phyloP scores from a whole-genome alignment of 371 early-diverging fungal genomes.

The Mortierella sp. region DNA sequence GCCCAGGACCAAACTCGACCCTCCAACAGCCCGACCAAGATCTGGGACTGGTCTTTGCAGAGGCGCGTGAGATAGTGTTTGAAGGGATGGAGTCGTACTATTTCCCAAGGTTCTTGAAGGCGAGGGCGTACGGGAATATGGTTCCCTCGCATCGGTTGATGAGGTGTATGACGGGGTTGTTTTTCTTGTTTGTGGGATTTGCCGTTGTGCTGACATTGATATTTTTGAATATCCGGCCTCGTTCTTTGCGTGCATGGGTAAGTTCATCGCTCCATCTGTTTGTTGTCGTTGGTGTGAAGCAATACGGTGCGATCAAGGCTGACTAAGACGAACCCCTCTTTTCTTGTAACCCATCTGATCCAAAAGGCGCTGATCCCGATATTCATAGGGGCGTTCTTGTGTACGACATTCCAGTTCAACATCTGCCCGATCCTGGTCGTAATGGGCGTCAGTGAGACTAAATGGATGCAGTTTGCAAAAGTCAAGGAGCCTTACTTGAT shows the following conservation, averaged over 20 bases:
- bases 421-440: constrained; percentile 40
- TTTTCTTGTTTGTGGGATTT: constrained; percentile 69
- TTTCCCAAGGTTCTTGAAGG: constrained; percentile 71
- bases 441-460: constrained; percentile 39
- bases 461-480: constrained; percentile 43
- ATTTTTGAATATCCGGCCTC: constrained; percentile 68
- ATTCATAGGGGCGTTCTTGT: constrained; percentile 39
- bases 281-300: not conserved
- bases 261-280: not conserved
- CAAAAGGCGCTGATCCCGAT: constrained; percentile 58
- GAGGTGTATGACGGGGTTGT: constrained; percentile 66
- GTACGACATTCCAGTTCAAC: constrained; percentile 51
- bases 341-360: not conserved
- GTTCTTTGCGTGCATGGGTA: constrained; percentile 70
- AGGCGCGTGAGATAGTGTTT: constrained; percentile 72
- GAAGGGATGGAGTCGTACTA: constrained; percentile 69
- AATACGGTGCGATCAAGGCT: not conserved
- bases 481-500: constrained; percentile 41
- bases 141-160: constrained; percentile 66
- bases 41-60: constrained; percentile 62
- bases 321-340: not conserved
- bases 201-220: constrained; percentile 67
- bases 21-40: constrained; percentile 37
- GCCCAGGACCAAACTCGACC: not conserved
- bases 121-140: constrained; percentile 73